Conservation (phyloP, 1,284 basidiomycete species). For the Hortiboletus rubellus region DNA sequence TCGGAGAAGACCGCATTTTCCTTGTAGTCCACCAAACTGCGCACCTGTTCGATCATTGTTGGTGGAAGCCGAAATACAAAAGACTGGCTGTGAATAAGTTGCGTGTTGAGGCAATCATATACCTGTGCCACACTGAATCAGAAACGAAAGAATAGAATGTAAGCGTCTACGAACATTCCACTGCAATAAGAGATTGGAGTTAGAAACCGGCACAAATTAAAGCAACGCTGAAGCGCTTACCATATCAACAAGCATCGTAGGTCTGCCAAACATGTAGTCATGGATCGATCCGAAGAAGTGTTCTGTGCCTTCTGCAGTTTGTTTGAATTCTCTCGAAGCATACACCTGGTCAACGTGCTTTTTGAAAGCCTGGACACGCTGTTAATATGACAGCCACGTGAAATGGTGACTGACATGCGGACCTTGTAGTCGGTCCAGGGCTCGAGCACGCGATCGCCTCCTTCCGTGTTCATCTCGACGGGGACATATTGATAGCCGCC, state of each 20-base stretch:
- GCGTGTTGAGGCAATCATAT: slow-evolving; percentile 75
- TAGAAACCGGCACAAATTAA: neutral
- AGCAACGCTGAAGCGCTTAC: slow-evolving; percentile 40
- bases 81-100: slow-evolving; percentile 76
- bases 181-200: slow-evolving; percentile 26
- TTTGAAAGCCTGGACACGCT: slow-evolving; percentile 52
- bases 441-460: slow-evolving; percentile 79
- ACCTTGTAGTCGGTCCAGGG: slow-evolving; percentile 85
- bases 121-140: slow-evolving; percentile 44
- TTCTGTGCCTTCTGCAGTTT: slow-evolving; percentile 53
- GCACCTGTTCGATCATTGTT: slow-evolving; percentile 66
- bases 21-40: slow-evolving; percentile 71
- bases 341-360: slow-evolving; percentile 63
- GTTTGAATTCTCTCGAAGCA: slow-evolving; percentile 60
- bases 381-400: slow-evolving; percentile 18
- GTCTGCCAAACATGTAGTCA: slow-evolving; percentile 68
- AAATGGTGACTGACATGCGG: slow-evolving; percentile 22
- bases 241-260: slow-evolving; percentile 64
- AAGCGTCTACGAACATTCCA: slow-evolving; percentile 57
- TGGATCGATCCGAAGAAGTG: slow-evolving; percentile 64
- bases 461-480: slow-evolving; percentile 77
- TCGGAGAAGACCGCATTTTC: slow-evolving; percentile 53
- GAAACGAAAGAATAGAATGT: slow-evolving; percentile 4
- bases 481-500: slow-evolving; percentile 85
- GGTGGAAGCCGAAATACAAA: slow-evolving; percentile 72